These are phyloP conservation scores for Suhomyces ambrosiae DNA, from an alignment of 1,139 yeast species.

Conservation along the genomic window DNA sequence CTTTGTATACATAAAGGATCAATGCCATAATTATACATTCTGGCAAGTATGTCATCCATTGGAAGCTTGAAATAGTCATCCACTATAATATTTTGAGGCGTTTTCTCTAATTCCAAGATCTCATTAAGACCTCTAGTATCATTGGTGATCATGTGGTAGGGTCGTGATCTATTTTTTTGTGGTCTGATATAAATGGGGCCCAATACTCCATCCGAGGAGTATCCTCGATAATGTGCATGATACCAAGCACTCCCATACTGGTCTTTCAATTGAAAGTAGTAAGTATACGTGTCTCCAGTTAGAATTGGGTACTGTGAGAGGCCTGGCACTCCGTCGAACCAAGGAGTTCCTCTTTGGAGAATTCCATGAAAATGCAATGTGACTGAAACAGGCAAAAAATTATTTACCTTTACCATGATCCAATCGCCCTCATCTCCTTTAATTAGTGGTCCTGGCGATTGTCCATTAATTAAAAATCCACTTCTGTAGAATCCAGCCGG, in stretches of 20 bases:
- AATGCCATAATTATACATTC: slow-evolving; percentile 31
- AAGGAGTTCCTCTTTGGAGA: slow-evolving; percentile 39
- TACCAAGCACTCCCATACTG: slow-evolving; percentile 55
- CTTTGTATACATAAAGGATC: slow-evolving; percentile 39
- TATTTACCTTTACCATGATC: slow-evolving; percentile 29
- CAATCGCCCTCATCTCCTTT: slow-evolving; percentile 41
- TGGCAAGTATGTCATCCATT: slow-evolving; percentile 28
- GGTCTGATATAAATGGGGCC: slow-evolving; percentile 41
- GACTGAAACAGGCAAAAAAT: slow-evolving; percentile 33
- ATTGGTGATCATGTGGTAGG: slow-evolving; percentile 25
- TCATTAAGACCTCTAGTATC: slow-evolving; percentile 16
- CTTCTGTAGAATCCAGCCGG: slow-evolving; percentile 24
- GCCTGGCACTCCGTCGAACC: slow-evolving; percentile 47
- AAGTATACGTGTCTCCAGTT: slow-evolving; percentile 35
- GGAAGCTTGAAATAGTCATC: slow-evolving; percentile 30
- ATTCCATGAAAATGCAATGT: slow-evolving; percentile 54
- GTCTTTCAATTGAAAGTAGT: slow-evolving; percentile 39
- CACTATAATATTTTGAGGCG: slow-evolving; percentile 26
- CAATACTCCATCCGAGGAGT: slow-evolving; percentile 50
- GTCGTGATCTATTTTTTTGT: slow-evolving; percentile 22
- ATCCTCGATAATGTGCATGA: slow-evolving; percentile 52
- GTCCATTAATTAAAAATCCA: slow-evolving; percentile 34
- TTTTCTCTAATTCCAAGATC: slow-evolving; percentile 23
- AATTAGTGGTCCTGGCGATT: slow-evolving; percentile 39
- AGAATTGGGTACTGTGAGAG: slow-evolving; percentile 44